A percentile compares a stretch with the other conserved stretches of the same genome.
phyloP scores from a whole-genome alignment of 345 rosid species.

The Punica granatum region DNA sequence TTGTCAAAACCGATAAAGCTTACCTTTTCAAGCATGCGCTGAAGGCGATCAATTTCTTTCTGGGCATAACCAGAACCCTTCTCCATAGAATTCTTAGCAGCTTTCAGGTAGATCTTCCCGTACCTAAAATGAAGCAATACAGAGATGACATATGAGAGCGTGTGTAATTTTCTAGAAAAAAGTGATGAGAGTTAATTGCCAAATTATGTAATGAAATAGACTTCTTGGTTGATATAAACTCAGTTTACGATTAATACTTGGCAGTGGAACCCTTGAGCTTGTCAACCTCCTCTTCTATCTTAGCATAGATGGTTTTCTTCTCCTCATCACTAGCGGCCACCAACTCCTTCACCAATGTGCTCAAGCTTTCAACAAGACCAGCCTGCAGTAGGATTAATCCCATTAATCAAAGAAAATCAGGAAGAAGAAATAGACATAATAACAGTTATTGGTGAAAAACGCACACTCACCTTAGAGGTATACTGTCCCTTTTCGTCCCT shows the following conservation, averaged over 20 bases:
- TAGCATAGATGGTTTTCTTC: constrained; percentile 59
- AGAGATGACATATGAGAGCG: neutral
- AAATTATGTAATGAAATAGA: neutral
- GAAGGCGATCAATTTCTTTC: constrained; percentile 76
- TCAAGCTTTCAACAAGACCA: constrained; percentile 74
- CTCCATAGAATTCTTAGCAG: constrained; percentile 59
- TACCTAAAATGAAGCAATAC: constrained; percentile 31
- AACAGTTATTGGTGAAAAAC: neutral
- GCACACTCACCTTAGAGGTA: constrained; percentile 51
- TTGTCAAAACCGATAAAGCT: neutral
- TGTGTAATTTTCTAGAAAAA: neutral
- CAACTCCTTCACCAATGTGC: constrained; percentile 74
- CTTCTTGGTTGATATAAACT: neutral
- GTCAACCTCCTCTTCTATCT: constrained; percentile 65
- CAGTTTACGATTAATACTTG: constrained; percentile 33
- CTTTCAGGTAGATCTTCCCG: constrained; percentile 76
- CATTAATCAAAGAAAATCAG: neutral
- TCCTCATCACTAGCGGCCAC: constrained; percentile 63
- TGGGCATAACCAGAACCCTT: constrained; percentile 73
- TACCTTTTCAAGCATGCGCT: constrained; percentile 84
- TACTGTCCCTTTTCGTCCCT: constrained; percentile 87
- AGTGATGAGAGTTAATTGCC: neutral
- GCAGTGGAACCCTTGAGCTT: constrained; percentile 59
- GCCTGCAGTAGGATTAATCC: constrained; percentile 39
- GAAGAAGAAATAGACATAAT: neutral